Evolutionary conservation across 768 basidiomycete species (phyloP).

Genomic region (Pleurotus ostreatus): DNA sequence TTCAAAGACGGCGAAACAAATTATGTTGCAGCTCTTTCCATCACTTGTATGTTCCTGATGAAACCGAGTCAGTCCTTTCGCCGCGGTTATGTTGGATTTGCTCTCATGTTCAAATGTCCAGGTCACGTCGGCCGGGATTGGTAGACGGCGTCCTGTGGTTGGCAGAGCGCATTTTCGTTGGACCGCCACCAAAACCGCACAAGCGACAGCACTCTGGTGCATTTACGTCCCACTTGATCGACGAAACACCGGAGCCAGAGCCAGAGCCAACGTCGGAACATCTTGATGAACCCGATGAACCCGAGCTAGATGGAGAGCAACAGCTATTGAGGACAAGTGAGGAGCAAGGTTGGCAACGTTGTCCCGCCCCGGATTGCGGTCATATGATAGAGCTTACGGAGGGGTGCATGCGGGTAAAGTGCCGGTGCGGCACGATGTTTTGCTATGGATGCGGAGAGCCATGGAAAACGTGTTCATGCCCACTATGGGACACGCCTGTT

Average conservation of each 20-base stretch:
- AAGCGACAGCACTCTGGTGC: not conserved
- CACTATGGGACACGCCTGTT: not conserved
- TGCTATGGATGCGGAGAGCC: conserved; percentile 6
- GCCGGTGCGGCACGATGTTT: conserved; percentile 2
- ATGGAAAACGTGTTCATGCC: conserved; percentile 5
- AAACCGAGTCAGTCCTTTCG: not conserved
- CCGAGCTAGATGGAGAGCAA: not conserved
- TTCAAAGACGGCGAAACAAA: not conserved
- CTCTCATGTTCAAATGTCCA: not conserved
- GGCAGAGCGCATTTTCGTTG: conserved; percentile 5
- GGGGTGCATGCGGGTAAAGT: conserved; percentile 1
- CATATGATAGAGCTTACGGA: conserved; percentile 5
- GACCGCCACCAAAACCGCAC: not conserved
- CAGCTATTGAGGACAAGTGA: not conserved
- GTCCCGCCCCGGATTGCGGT: conserved; percentile 1
- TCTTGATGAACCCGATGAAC: not conserved
- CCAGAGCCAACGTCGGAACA: not conserved
- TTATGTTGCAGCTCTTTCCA: not conserved
- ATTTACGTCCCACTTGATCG: not conserved
- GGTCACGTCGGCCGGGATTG: conserved; percentile 2
- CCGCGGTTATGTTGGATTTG: not conserved
- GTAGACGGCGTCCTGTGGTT: conserved; percentile 7
- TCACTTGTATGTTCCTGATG: not conserved
- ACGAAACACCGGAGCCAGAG: not conserved
- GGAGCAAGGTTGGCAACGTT: conserved; percentile 5